phyloP scores from a whole-genome alignment of 768 basidiomycete species.

The Daedalea quercina region DNA sequence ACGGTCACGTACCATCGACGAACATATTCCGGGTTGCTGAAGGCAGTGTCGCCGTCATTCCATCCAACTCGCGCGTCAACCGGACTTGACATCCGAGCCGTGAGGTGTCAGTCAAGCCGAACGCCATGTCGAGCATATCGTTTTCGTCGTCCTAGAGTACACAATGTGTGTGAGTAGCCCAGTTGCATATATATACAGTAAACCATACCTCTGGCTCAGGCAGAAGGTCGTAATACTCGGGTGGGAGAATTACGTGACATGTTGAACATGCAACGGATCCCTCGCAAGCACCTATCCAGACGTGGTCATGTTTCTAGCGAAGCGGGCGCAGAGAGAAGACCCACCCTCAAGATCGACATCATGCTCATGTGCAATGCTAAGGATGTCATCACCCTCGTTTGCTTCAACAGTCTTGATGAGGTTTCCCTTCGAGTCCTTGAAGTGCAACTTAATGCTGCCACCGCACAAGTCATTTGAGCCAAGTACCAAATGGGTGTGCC shows the following conservation, averaged over 20 bases:
- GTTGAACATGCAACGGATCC: slow-evolving; percentile 96
- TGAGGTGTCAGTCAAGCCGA: slow-evolving; percentile 92
- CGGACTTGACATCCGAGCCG: slow-evolving; percentile 73
- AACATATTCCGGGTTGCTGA: slow-evolving; percentile 96
- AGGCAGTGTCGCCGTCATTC: slow-evolving; percentile 79
- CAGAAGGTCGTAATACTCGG: slow-evolving; percentile 77
- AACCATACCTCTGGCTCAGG: slow-evolving; percentile 63
- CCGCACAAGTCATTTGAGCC: background rate
- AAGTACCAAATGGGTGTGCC: background rate
- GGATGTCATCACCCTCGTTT: slow-evolving; percentile 89
- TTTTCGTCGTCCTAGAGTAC: slow-evolving; percentile 81
- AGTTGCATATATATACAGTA: background rate
- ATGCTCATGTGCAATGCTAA: slow-evolving; percentile 89
- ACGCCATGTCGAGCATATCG: slow-evolving; percentile 97
- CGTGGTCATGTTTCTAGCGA: background rate
- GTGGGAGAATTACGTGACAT: slow-evolving; percentile 86
- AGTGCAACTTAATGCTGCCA: slow-evolving; percentile 79
- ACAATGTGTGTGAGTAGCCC: too few species aligned
- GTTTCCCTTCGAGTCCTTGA: slow-evolving; percentile 81
- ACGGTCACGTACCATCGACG: slow-evolving; percentile 69
- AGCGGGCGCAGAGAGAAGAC: slow-evolving; percentile 11
- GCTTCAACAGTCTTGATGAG: slow-evolving; percentile 85
- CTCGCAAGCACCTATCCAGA: slow-evolving; percentile 81
- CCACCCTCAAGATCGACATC: slow-evolving; percentile 94
- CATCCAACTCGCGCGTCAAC: slow-evolving; percentile 77